Evolutionary conservation across 1,139 yeast genomes (phyloP), one percentile per base, ranked within the genome.

Genomic region (Kazachstania sp.): DNA sequence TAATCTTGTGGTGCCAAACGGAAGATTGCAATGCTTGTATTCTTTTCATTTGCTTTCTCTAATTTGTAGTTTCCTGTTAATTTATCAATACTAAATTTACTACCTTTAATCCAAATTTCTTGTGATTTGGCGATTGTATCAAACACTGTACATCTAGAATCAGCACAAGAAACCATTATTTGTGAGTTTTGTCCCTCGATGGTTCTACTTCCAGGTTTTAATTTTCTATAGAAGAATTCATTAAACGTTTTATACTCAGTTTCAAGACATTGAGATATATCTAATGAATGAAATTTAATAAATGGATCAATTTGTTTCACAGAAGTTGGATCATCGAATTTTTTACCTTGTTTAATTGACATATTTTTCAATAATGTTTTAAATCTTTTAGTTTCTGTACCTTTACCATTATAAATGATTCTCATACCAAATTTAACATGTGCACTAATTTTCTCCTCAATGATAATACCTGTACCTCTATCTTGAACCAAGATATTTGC

Each of bases 1-100:
- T 92, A 92, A 63, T 92, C 98, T 64, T 92, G 98, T 0, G 98
- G 98, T 0, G 98, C 97, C 43, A 92, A 69, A 50, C 98, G 70
- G 66, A 90, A 90, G 4, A 90, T 78, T 0, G 86, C 92, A 45
- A 90, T 66, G 34, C 64, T 59, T 29, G 58, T 55, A 0, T 86
- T 70, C 41, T 90, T 81, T 35, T 77, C 68, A 42, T 74, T 73
- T 54, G 71, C 76, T 2, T 72, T 63, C 11, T 69, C 67, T 20
- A 75, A 81, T 28, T 50, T 49, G 45, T 58, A 56, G 15, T 48
- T 45, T 78, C 83, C 57, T 78, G 75, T 37, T 18, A 92, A 69
- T 54, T 86, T 79, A 4, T 73, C 68, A 18, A 90, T 64, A 0
- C 90, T 77, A 64, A 92, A 92, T 44, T 78, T 80, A 16, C 79